Evolutionary conservation across 352 stramenopile species (phyloP).

Genomic region (Phytophthora meadii): DNA sequence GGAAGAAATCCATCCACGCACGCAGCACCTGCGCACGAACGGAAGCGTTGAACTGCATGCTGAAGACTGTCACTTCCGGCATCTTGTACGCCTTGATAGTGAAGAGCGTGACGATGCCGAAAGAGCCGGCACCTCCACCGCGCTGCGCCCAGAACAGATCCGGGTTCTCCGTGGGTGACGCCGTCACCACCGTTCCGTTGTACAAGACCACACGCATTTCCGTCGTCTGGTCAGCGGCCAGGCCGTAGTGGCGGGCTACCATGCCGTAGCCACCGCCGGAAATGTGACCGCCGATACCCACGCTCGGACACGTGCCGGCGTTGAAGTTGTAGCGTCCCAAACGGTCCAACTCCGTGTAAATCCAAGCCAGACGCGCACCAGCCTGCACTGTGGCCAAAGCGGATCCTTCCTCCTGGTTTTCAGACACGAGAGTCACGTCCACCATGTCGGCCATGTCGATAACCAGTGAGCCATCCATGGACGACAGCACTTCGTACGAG

Average conservation of each 20-base stretch:
- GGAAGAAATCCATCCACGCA: conserved; percentile 65
- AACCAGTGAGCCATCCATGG: conserved; percentile 61
- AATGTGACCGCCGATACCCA: conserved; percentile 64
- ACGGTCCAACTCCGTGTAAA: conserved; percentile 56
- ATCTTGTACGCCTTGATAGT: conserved; percentile 58
- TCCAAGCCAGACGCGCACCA: conserved; percentile 47
- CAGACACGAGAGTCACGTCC: conserved; percentile 37
- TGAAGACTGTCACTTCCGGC: conserved; percentile 51
- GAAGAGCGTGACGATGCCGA: conserved; percentile 62
- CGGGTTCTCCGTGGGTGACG: conserved; percentile 42
- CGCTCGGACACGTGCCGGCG: conserved; percentile 55
- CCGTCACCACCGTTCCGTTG: conserved; percentile 50
- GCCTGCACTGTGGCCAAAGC: conserved; percentile 48
- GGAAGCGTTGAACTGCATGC: conserved; percentile 44
- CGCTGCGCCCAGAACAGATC: conserved; percentile 61
- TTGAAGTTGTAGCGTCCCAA: conserved; percentile 65
- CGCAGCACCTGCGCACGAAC: conserved; percentile 44
- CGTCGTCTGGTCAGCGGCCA: conserved; percentile 53
- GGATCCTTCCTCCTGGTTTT: conserved; percentile 39
- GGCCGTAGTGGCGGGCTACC: conserved; percentile 50
- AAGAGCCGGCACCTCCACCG: conserved; percentile 60
- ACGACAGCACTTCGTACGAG: conserved; percentile 66
- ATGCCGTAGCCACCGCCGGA: conserved; percentile 65
- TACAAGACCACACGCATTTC: conserved; percentile 58
- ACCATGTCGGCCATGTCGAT: conserved; percentile 72